Conservation (phyloP, 441 rosid genomes). For the Manihot esculenta region DNA sequence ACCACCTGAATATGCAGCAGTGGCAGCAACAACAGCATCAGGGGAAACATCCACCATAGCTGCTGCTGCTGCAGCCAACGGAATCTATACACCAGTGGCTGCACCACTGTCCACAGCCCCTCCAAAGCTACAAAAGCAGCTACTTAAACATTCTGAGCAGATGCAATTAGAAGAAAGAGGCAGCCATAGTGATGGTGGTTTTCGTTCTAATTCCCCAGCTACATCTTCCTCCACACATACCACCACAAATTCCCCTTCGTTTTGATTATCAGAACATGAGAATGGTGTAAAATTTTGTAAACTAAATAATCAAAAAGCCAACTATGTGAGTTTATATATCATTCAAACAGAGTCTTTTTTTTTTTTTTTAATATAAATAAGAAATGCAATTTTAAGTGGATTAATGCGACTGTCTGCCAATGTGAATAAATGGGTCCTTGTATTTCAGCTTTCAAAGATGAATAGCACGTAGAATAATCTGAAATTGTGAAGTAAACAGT, state of each 20-base stretch:
- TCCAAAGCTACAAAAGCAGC: conserved; percentile 20
- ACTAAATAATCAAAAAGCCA: conserved; percentile 23
- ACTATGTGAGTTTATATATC: conserved; percentile 4
- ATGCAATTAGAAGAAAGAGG: conserved; percentile 43
- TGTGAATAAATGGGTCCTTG: neutral
- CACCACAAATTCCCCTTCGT: conserved; percentile 48
- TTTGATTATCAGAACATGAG: conserved; percentile 28
- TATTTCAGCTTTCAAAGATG: too few relatives aligned
- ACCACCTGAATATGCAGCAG: conserved; percentile 53
- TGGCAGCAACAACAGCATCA: conserved; percentile 26
- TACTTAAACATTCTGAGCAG: conserved; percentile 24
- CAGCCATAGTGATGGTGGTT: conserved; percentile 40
- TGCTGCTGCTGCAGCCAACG: conserved; percentile 28
- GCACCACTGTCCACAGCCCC: conserved; percentile 31
- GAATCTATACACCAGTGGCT: conserved; percentile 53
- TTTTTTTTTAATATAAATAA: too few relatives aligned
- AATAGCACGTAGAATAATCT: too few relatives aligned
- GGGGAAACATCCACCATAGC: conserved; percentile 33
- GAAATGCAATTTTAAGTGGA: too few relatives aligned
- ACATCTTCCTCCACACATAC: conserved; percentile 72
- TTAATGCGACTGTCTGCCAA: too few relatives aligned
- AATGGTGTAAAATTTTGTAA: conserved; percentile 37
- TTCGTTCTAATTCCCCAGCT: conserved; percentile 53
- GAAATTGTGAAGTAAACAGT: too few relatives aligned
- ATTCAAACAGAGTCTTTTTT: neutral